Evolutionary conservation across 139 green algal genomes (phyloP).

Genomic region (Chlorella sp.): DNA sequence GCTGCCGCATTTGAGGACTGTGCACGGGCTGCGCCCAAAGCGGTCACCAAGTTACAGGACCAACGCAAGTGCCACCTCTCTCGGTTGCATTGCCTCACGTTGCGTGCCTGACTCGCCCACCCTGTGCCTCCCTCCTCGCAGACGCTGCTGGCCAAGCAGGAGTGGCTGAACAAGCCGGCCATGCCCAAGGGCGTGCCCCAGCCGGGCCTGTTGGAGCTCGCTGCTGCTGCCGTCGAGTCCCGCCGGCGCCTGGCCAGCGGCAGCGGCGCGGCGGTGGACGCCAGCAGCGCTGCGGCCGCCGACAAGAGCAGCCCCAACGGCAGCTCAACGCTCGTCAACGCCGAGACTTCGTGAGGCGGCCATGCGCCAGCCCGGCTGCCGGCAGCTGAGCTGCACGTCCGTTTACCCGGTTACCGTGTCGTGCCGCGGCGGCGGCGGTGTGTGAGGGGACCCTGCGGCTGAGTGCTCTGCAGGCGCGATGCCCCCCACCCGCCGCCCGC

Average conservation of each 20-base stretch:
- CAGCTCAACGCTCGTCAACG: slow-evolving; percentile 4
- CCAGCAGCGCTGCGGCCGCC: slow-evolving; percentile 15
- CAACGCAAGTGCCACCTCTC: too few species aligned
- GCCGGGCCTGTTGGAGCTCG: slow-evolving; percentile 45
- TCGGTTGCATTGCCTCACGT: too few species aligned
- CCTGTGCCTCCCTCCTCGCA: background rate
- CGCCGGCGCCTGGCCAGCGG: slow-evolving; percentile 10
- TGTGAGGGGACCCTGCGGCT: background rate
- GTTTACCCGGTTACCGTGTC: background rate
- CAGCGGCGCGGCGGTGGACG: slow-evolving; percentile 2
- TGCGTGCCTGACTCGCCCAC: background rate
- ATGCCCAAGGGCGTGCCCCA: background rate
- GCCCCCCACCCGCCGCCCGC: background rate
- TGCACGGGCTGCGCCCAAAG: too few species aligned
- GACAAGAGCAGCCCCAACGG: slow-evolving; percentile 24
- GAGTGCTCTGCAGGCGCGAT: background rate
- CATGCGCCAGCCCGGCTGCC: background rate
- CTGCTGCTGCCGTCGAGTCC: slow-evolving; percentile 4
- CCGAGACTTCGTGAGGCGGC: background rate
- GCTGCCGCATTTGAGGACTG: too few species aligned
- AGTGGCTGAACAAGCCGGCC: slow-evolving; percentile 76
- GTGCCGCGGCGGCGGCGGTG: background rate
- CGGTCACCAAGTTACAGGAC: too few species aligned
- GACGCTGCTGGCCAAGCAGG: slow-evolving; percentile 62
- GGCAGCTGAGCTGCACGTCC: background rate